phyloP scores from a whole-genome alignment of 352 stramenopile genomes.

The Globisporangium rhizosaccharum region DNA sequence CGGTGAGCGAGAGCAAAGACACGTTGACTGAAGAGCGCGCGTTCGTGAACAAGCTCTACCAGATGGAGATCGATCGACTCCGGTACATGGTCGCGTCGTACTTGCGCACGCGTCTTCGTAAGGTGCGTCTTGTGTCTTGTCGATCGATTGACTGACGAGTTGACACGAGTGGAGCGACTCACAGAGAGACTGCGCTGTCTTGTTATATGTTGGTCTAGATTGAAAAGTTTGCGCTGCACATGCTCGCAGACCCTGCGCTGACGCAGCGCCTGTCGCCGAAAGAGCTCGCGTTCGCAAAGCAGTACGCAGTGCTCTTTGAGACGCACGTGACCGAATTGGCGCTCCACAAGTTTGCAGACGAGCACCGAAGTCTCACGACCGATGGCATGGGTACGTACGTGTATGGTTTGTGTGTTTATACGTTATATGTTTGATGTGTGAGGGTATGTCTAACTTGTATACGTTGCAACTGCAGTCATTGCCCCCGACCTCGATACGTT shows the following conservation, averaged over 20 bases:
- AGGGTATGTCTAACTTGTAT: neutral
- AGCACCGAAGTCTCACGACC: constrained; percentile 46
- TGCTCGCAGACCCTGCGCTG: constrained; percentile 40
- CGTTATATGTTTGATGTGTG: neutral
- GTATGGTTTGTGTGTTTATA: neutral
- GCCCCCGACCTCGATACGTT: constrained; percentile 74
- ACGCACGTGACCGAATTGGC: constrained; percentile 67
- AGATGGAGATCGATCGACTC: constrained; percentile 87
- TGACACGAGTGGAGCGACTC: neutral
- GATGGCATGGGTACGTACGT: constrained; percentile 60
- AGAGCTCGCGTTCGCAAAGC: constrained; percentile 67
- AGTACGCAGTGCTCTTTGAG: constrained; percentile 68
- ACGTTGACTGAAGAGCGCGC: constrained; percentile 68
- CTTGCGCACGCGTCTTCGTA: constrained; percentile 64
- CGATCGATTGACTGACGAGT: neutral
- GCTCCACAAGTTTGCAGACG: constrained; percentile 54
- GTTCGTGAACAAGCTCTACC: constrained; percentile 84
- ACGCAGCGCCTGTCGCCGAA: constrained; percentile 61
- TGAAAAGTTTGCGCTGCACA: constrained; percentile 64
- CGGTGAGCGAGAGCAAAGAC: constrained; percentile 56
- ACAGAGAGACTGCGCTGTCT: neutral
- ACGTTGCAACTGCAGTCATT: constrained; percentile 26
- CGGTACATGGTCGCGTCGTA: constrained; percentile 84
- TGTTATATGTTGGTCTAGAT: constrained; percentile 29
- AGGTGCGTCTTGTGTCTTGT: constrained; percentile 22